Base-by-base conservation (phyloP, 2,329 filamentous ascomycete genomes). In the Chaetoscypha palmicola region DNA sequence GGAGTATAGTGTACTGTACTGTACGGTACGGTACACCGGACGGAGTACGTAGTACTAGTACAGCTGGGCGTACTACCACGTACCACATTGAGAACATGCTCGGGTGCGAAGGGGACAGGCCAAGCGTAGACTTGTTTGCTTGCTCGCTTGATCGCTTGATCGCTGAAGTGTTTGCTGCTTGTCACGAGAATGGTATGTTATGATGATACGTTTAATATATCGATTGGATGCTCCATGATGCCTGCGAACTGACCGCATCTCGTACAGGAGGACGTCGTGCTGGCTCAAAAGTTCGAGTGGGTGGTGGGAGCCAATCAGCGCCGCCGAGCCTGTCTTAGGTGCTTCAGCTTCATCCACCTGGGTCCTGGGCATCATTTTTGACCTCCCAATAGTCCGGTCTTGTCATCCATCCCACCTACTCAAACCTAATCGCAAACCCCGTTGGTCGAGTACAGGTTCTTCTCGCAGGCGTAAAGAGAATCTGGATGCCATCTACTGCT, bases 391-490 rank as follows among this genome's bases (percentile, higher is more conserved):
- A 30, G 12, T 21, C 5, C 16, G 19, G 19, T 38, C 35, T 23
- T 14, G 10, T 12, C 22, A 24, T 21, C 21, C 26, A 30, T 19
- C 10, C 38, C 17, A 11, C 26, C 9, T 5, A 17, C 5, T 4
- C n/a, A 17, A 19, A 34, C 4, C 9, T 34, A n/a, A 10, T 34
- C 32, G 32, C 32, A 10, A n/a, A 16, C 32, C 32, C 4, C 19
- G 16, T n/a, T 11, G 26, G 12, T n/a, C n/a, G 2, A 20, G 12
- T 16, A 28, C 16, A 16, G 23, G 21, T 38, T 32, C 34, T 20
- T 22, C 41, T 43, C 41, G 34, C 41, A 9, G 34, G 41, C 41
- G 34, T 32, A 12, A 31, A 38, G 24, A 21, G 41, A 43, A 43
- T 38, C 40, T 23, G 22, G 20, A 11, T 26, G 19, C 20, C 22